Evolutionary conservation across 176 grass and related monocot genomes (phyloP).

Genomic region (Triticum dicoccoides): DNA sequence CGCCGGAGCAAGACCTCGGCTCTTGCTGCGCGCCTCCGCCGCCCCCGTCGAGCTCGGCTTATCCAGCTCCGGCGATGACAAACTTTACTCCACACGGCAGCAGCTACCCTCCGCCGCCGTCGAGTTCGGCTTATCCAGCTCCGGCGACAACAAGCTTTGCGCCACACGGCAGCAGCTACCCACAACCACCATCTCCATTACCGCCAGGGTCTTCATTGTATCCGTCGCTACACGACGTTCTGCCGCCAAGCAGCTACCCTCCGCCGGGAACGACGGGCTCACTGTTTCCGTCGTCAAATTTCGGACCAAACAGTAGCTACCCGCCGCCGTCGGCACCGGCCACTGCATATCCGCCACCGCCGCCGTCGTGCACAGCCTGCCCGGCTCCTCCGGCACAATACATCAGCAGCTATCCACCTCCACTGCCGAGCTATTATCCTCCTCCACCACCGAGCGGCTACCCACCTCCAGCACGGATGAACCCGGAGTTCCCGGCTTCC

Average conservation of each 20-base stretch:
- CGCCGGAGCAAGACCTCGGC: not conserved
- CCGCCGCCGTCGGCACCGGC: not conserved
- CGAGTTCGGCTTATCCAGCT: not conserved
- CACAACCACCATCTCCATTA: not conserved
- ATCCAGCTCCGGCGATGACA: not conserved
- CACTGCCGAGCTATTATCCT: not conserved
- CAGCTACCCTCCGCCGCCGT: constrained; percentile 15
- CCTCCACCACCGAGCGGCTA: constrained; percentile 18
- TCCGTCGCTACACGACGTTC: constrained; percentile 22
- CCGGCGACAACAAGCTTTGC: not conserved
- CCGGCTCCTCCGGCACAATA: not conserved
- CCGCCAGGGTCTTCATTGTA: constrained; percentile 15
- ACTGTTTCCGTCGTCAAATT: not conserved
- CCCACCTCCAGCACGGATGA: not conserved
- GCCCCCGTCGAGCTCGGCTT: not conserved
- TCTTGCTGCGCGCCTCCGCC: not conserved
- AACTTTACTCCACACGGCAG: constrained; percentile 7
- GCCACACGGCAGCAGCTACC: constrained; percentile 27
- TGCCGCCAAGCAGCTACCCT: constrained; percentile 14
- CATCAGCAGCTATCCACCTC: constrained; percentile 23
- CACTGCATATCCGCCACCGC: constrained; percentile 21
- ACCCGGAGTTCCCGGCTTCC: not conserved
- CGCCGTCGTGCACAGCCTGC: not conserved
- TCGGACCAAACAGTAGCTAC: constrained; percentile 7
- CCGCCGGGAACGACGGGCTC: not conserved